These are phyloP conservation scores for Suhomyces sp. DNA, from an alignment of 805 yeast genomes.

Conservation along the genomic window DNA sequence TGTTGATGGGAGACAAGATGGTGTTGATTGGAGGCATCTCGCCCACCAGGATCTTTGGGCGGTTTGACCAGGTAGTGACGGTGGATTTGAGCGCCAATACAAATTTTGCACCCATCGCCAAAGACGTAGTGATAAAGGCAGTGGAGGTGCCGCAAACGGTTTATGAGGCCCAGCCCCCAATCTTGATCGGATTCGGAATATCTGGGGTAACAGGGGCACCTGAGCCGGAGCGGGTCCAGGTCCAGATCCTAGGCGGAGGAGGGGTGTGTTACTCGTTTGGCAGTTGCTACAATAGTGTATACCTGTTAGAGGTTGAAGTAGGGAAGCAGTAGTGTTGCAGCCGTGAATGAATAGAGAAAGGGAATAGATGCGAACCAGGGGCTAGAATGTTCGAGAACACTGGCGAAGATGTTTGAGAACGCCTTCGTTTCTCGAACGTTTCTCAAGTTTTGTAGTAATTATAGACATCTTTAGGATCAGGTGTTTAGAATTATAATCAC, in stretches of 20 bases:
- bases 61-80: constrained; percentile 27
- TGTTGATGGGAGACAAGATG: constrained; percentile 32
- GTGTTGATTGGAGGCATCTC: constrained; percentile 61
- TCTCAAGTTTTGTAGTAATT: no score
- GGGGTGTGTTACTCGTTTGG: constrained; percentile 86
- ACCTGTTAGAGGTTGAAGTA: no score
- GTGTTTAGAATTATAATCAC: no score
- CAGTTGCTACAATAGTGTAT: constrained; percentile 31
- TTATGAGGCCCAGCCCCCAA: constrained; percentile 45
- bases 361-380: no score
- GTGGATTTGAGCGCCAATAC: constrained; percentile 19
- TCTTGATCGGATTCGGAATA: constrained; percentile 56
- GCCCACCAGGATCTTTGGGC: constrained; percentile 32
- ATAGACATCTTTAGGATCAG: no score
- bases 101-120: no score
- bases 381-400: no score
- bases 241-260: constrained; percentile 59
- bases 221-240: constrained; percentile 15
- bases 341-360: no score
- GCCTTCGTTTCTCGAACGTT: no score
- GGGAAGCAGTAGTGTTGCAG: no score
- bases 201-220: constrained; percentile 11
- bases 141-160: constrained; percentile 29
- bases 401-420: no score
- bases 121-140: constrained; percentile 14